These are phyloP conservation scores for Stephania yunnanensis DNA, from an alignment of 164 flowering plant species.

Conservation along the genomic window DNA sequence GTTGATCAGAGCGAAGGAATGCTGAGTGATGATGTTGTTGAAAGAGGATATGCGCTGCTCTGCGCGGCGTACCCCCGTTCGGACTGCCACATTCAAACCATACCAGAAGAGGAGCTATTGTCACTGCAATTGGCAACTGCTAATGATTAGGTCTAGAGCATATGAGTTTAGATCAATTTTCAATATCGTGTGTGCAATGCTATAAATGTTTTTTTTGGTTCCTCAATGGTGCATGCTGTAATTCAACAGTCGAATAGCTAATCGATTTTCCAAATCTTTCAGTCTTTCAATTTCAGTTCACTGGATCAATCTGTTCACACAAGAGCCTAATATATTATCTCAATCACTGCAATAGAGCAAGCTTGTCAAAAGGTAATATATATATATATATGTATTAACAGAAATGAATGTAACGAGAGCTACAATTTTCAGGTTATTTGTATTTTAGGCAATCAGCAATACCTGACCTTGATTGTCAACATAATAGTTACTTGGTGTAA, in stretches of 20 bases:
- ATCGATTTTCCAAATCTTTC: background rate
- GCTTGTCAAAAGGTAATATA: background rate
- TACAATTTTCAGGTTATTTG: background rate
- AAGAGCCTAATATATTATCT: background rate
- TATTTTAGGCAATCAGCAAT: background rate
- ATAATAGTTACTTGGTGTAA: background rate
- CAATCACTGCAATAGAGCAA: background rate
- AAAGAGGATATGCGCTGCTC: constrained; percentile 59
- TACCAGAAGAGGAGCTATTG: constrained; percentile 90
- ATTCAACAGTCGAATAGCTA: background rate
- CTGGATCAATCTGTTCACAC: background rate
- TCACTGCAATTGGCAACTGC: constrained; percentile 88
- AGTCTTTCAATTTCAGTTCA: background rate
- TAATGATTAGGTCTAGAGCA: constrained; percentile 42
- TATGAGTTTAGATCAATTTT: constrained; percentile 2
- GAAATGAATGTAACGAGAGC: too few relatives aligned
- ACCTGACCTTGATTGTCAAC: background rate
- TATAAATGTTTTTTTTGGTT: background rate
- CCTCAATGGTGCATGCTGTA: background rate
- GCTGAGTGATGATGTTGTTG: constrained; percentile 94
- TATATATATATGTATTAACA: too few relatives aligned
- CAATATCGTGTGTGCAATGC: background rate
- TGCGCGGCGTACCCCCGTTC: constrained; percentile 79
- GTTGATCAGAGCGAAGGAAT: constrained; percentile 97
- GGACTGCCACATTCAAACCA: constrained; percentile 61